Base-by-base conservation (phyloP, 306 rosid species). In the Carpinus viminea region DNA sequence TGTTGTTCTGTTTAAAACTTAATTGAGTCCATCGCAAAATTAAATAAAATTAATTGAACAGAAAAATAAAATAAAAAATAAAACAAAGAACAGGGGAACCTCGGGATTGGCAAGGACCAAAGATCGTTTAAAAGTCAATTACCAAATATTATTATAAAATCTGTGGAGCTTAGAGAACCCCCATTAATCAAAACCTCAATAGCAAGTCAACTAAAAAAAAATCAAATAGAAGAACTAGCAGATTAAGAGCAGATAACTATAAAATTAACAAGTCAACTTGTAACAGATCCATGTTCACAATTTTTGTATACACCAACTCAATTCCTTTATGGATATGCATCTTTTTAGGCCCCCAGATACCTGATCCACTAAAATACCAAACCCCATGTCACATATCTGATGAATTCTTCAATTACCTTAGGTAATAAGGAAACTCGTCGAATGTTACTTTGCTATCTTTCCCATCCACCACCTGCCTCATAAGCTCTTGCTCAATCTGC, bases 371-470 rank as follows among this genome's bases (percentile, higher is more conserved):
- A 56, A 12, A n/a, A 66, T 54, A 51, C 21, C 48, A 76, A 70
- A 68, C 57, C 28, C 17, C 65, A 41, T 28, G 51, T 28, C 46
- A 57, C 24, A 17, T 31, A 12, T 8, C 8, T 53, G 53, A 24
- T 46, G 55, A 55, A 76, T 55, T 76, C 62, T 56, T 2, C n/a
- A 68, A 83, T 85, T 81, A 92, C 98, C 98, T 88, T 66, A 95
- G 83, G 80, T 85, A 92, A 85, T 95, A 90, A 83, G 98, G 97
- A 75, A 95, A 92, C 46, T 95, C 87, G 2, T 91, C 89, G 69
- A 92, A 91, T 21, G 92, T 88, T 26, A 90, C 84, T 28, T 85
- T 68, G 85, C 79, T 75, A 38, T 87, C 80, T 75, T 82, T 92
- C 51, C 92, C 95, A 85, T 90, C 93, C 72, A 88, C 31, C 65